Percentiles rank a stretch among this genome's conserved stretches.
Conservation (phyloP, 1,139 yeast genomes). For the Pichia sp. region DNA sequence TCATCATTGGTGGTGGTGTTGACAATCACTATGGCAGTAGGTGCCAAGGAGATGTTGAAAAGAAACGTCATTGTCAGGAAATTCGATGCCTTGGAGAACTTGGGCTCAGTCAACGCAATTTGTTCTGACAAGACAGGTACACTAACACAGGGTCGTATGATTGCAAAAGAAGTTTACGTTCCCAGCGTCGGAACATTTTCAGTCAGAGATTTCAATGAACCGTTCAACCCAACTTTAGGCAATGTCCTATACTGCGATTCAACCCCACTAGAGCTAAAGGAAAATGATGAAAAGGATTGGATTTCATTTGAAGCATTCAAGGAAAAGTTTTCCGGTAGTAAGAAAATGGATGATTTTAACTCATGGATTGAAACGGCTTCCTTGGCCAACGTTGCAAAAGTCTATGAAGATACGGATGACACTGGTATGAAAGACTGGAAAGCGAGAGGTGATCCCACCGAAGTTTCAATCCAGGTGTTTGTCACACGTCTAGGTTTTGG, state of each 20-base stretch:
- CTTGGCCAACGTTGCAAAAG: conserved; percentile 67
- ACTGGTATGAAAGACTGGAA: conserved; percentile 51
- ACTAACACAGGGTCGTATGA: conserved; percentile 76
- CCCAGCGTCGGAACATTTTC: conserved; percentile 69
- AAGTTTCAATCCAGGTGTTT: conserved; percentile 76
- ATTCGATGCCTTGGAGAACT: conserved; percentile 72
- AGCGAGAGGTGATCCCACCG: conserved; percentile 84
- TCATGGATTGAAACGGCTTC: conserved; percentile 60
- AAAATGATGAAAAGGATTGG: conserved; percentile 29
- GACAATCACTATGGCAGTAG: conserved; percentile 83
- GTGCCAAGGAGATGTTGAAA: conserved; percentile 72
- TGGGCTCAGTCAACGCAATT: conserved; percentile 76
- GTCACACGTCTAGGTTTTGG: conserved; percentile 50
- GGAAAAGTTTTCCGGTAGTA: conserved; percentile 19
- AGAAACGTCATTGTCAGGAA: conserved; percentile 73
- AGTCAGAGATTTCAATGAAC: conserved; percentile 58
- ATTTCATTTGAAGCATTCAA: conserved; percentile 24
- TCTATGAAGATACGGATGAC: conserved; percentile 41
- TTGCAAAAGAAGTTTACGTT: conserved; percentile 67
- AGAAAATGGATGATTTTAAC: conserved; percentile 33
- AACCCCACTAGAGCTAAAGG: conserved; percentile 36
- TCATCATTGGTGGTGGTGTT: conserved; percentile 76
- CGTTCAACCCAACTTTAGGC: conserved; percentile 72
- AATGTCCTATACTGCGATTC: conserved; percentile 40
- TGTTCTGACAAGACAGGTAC: conserved; percentile 86